These are phyloP conservation scores for Fusarium beomiforme DNA, from an alignment of 2,329 filamentous ascomycete species.

Conservation along the genomic window DNA sequence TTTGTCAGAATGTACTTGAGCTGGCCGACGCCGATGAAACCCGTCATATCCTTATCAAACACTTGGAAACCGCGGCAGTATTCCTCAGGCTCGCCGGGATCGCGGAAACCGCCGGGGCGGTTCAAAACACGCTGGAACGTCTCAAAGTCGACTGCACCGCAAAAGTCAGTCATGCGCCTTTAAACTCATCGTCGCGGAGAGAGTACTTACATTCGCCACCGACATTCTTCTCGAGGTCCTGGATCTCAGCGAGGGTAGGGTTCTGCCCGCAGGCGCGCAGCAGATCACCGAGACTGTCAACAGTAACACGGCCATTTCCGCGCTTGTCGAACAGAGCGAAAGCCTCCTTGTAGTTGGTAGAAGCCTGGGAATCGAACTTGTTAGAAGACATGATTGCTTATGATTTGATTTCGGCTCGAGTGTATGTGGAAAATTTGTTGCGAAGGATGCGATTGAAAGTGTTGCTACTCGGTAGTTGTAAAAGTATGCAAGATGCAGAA, in stretches of 20 bases:
- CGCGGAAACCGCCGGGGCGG: conserved; percentile 96
- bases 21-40: conserved; percentile 97
- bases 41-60: conserved; percentile 98
- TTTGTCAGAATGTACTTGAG: conserved; percentile 98
- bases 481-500: conserved; percentile 18
- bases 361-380: conserved; percentile 68
- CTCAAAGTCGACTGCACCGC: conserved; percentile 87
- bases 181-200: background rate
- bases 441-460: conserved; percentile 26
- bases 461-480: conserved; percentile 21
- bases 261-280: conserved; percentile 98
- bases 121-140: conserved; percentile 97
- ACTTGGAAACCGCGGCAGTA: conserved; percentile 99
- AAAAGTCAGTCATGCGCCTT: background rate
- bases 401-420: conserved; percentile 5
- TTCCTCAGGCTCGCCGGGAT: conserved; percentile 96
- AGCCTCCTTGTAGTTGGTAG: conserved; percentile 99
- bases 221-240: conserved; percentile 88
- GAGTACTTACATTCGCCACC: conserved; percentile 85
- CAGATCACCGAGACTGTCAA: conserved; percentile 90
- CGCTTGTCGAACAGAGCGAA: conserved; percentile 99
- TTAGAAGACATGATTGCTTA: conserved; percentile 60
- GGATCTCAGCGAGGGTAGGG: conserved; percentile 92
- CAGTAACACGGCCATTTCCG: conserved; percentile 89
- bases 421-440: conserved; percentile 6